Conservation (phyloP, 2,329 filamentous ascomycete genomes). For the Xylariales sp. region DNA sequence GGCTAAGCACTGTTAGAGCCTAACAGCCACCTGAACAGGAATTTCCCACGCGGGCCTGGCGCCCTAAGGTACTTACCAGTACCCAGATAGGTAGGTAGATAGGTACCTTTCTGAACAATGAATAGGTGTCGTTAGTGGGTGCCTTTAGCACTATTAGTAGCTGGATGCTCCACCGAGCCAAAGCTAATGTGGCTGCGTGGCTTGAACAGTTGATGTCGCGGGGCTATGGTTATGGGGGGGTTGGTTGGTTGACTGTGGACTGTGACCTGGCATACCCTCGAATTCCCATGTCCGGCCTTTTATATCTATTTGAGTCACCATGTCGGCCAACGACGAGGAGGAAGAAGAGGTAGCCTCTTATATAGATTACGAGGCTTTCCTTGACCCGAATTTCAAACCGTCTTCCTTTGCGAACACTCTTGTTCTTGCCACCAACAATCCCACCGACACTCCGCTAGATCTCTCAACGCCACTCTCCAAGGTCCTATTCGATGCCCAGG, state of each 20-base stretch:
- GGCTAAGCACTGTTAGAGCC: no score
- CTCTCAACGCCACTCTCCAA: constrained; percentile 93
- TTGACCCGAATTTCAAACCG: constrained; percentile 84
- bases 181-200: constrained; percentile 1
- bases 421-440: constrained; percentile 90
- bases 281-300: no score
- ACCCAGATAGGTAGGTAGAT: no score
- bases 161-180: constrained; percentile 1
- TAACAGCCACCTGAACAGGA: no score
- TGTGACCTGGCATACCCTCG: no score
- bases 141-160: not conserved
- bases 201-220: not conserved
- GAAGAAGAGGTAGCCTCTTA: constrained; percentile 77
- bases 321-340: constrained; percentile 54
- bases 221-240: not conserved
- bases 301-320: constrained; percentile 35
- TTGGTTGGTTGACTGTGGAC: not conserved
- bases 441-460: constrained; percentile 88
- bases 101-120: no score
- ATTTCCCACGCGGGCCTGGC: no score
- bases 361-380: constrained; percentile 94
- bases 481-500: constrained; percentile 95
- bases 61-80: no score
- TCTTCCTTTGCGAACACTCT: constrained; percentile 87
- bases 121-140: no score